Evolutionary conservation across 352 stramenopile species (phyloP), one percentile per base, ranked within the genome.

Genomic region (Elongisporangium prolatum): DNA sequence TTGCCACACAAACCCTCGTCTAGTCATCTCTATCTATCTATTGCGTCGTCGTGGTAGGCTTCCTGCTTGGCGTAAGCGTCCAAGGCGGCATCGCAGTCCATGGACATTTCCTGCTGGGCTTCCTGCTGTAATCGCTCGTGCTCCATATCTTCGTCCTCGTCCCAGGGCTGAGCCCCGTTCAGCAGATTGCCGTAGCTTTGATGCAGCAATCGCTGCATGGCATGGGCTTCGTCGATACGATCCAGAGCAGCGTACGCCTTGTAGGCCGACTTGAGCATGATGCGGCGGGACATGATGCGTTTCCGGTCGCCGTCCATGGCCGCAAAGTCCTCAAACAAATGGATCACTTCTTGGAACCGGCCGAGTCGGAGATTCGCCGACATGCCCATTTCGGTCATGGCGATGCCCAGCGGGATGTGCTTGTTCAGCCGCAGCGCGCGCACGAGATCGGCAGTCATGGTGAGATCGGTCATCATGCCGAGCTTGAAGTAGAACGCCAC

Each of bases 241-340:
- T 72, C 61, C 28, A 92, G 64, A 21, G 67, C 60, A 6, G 55
- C 69, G 56, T 89, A 92, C 17, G 83, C 83, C 7, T 64, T 63
- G 48, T 78, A 57, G 5, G 77, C 83, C 2, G 68, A 80, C 56
- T 77, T 77, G 16, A 92, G 71, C 74, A 92, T 89, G 17, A 84
- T 73, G 20, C 62, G 72, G 20, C 80, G 78, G 17, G 59, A 65
- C 24, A 90, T 44, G 24, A 86, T 60, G 44, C 81, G 83, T 59
- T 75, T 85, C n/a, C 72, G 68, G 4, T 89, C 75, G 40, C 80
- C 78, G 25, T 92, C 80, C 6, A 73, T 64, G 17, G 70, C 61
- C 5, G 75, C 71, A 54, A 92, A 92, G 63, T 90, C 83, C 60
- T 92, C 83, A 54, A 92, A 90, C 3, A 92, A 59, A 21, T 88